Conservation (phyloP, 768 basidiomycete species). For the Macrolepiota albuminosa region DNA sequence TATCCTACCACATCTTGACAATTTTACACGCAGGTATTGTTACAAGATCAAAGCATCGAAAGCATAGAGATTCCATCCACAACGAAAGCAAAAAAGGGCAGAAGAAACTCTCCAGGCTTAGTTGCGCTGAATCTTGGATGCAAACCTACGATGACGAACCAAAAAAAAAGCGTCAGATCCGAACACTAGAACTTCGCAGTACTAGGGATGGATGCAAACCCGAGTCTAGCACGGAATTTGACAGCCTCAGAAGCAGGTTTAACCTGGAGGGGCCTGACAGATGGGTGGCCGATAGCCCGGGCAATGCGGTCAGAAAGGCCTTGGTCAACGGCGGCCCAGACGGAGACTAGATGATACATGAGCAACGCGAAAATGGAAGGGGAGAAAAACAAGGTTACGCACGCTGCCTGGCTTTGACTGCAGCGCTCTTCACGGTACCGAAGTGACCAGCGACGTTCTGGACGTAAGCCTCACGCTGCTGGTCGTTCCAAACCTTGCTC, state of each 20-base stretch:
- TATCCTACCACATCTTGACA: background rate
- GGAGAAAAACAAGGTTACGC: conserved; percentile 24
- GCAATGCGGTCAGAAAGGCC: conserved; percentile 73
- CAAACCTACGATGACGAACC: conserved; percentile 9
- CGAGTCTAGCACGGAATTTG: conserved; percentile 43
- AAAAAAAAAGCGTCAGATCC: conserved; percentile 7
- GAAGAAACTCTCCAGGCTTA: background rate
- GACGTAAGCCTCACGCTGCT: conserved; percentile 56
- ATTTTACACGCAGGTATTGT: conserved; percentile 1
- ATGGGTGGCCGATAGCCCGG: conserved; percentile 57
- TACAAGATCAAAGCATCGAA: conserved; percentile 3
- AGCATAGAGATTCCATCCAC: background rate
- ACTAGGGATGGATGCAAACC: conserved; percentile 17
- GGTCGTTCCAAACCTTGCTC: conserved; percentile 61
- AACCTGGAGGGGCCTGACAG: conserved; percentile 55
- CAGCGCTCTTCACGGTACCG: conserved; percentile 51
- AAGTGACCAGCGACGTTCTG: conserved; percentile 65
- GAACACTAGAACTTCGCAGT: conserved; percentile 10
- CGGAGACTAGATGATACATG: conserved; percentile 46
- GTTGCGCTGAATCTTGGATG: conserved; percentile 6
- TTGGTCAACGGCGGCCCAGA: conserved; percentile 78
- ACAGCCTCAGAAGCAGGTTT: conserved; percentile 56
- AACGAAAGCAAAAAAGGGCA: background rate
- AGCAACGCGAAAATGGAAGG: background rate
- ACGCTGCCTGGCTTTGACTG: conserved; percentile 65